Evolutionary conservation across 495 filamentous ascomycete genomes (phyloP).

Genomic region (Hypoxylon crocopeplum): DNA sequence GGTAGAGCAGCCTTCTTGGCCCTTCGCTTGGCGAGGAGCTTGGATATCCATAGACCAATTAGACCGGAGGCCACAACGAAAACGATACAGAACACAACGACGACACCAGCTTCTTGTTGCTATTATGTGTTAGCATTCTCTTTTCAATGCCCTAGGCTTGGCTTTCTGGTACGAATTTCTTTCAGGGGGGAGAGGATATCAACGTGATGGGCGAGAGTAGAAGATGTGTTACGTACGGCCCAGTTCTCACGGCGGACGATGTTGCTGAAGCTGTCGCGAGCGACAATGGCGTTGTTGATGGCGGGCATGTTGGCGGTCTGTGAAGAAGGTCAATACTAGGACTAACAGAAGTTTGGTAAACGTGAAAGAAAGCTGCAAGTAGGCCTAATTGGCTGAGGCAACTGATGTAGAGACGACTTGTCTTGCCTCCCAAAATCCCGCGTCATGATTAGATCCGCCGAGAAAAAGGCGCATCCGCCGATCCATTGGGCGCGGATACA

Average conservation of each 20-base stretch:
- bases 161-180: neutral
- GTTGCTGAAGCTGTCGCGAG: constrained; percentile 52
- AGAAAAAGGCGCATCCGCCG: constrained; percentile 27
- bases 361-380: neutral
- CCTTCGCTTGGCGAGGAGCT: constrained; percentile 47
- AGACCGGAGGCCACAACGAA: constrained; percentile 59
- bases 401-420: neutral
- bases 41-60: constrained; percentile 53
- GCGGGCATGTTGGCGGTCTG: constrained; percentile 50
- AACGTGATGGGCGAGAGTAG: neutral
- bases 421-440: neutral
- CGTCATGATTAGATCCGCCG: neutral
- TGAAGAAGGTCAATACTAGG: constrained; percentile 23
- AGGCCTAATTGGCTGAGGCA: constrained; percentile 3
- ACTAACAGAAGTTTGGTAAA: neutral
- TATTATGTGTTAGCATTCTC: constrained; percentile 21
- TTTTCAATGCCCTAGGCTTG: neutral
- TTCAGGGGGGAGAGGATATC: neutral
- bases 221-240: constrained; percentile 26
- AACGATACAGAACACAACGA: constrained; percentile 66
- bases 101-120: constrained; percentile 58
- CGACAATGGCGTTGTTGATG: constrained; percentile 54
- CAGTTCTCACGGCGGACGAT: constrained; percentile 61
- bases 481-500: constrained; percentile 1
- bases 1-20: constrained; percentile 42